A percentile compares a stretch with the other conserved stretches of the same genome.
Conservation (phyloP, 2,329 filamentous ascomycete species). For the Bipolaris victoriae region DNA sequence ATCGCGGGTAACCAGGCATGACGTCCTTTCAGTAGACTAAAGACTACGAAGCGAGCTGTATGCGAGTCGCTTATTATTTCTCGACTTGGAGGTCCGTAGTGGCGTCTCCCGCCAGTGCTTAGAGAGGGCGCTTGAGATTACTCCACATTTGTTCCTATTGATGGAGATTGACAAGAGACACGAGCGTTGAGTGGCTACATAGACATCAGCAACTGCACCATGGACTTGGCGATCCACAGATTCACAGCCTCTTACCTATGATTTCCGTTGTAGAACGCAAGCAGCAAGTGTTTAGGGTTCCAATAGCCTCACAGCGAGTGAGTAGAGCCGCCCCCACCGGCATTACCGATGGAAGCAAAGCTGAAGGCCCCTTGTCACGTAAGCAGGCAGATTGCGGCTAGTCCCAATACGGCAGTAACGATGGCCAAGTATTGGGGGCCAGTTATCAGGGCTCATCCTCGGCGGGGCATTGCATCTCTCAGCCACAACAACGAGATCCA, state of each 20-base stretch:
- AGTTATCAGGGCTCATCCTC: not conserved
- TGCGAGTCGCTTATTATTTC: too few species aligned
- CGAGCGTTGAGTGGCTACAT: not conserved
- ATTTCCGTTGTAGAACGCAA: not conserved
- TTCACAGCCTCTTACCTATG: not conserved
- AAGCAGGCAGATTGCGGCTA: conserved; percentile 7
- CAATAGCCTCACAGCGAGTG: not conserved
- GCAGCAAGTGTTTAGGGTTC: not conserved
- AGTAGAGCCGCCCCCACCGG: not conserved
- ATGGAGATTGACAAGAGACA: not conserved
- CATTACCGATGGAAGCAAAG: not conserved
- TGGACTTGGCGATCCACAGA: not conserved
- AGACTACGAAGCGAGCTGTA: too few species aligned
- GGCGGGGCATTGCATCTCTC: not conserved
- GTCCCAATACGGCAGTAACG: conserved; percentile 14
- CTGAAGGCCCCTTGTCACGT: conserved; percentile 5
- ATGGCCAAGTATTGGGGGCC: conserved; percentile 25
- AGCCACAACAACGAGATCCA: conserved; percentile 1
- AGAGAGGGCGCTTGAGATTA: not conserved
- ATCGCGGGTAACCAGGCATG: not conserved
- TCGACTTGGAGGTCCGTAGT: not conserved
- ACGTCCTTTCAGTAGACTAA: not conserved
- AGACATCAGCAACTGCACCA: not conserved
- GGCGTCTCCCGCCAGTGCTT: not conserved
- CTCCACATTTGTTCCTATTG: not conserved